phyloP scores from a whole-genome alignment of 2,329 filamentous ascomycete species.

The Hymenoscyphus albidus region DNA sequence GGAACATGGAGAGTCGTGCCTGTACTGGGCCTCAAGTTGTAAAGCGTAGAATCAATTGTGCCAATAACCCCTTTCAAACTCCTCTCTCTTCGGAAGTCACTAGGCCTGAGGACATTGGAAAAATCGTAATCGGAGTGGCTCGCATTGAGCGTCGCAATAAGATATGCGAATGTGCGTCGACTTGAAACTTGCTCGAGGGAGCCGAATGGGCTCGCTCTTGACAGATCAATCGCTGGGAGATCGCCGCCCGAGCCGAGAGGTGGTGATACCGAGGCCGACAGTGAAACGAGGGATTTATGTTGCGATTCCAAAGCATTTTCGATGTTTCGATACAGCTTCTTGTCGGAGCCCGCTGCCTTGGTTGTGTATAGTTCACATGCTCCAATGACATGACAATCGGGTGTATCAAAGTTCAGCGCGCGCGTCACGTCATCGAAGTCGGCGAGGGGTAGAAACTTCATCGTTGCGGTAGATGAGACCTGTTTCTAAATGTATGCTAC shows the following conservation, averaged over 20 bases:
- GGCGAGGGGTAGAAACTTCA: slow-evolving; percentile 83
- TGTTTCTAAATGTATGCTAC: slow-evolving; percentile 27
- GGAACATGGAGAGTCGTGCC: slow-evolving; percentile 38
- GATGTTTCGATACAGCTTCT: slow-evolving; percentile 96
- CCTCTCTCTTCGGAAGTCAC: slow-evolving; percentile 84
- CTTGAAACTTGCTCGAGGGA: slow-evolving; percentile 83
- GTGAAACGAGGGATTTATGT: slow-evolving; percentile 80
- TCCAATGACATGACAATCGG: slow-evolving; percentile 86
- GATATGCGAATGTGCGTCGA: slow-evolving; percentile 87
- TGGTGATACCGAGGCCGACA: slow-evolving; percentile 83
- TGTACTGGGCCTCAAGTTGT: slow-evolving; percentile 72
- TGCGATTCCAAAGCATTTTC: slow-evolving; percentile 87
- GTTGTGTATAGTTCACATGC: slow-evolving; percentile 97
- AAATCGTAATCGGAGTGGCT: slow-evolving; percentile 98
- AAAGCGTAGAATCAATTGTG: slow-evolving; percentile 80
- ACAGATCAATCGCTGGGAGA: slow-evolving; percentile 63
- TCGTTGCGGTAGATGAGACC: slow-evolving; percentile 26
- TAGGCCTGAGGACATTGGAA: slow-evolving; percentile 81
- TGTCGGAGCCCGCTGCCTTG: slow-evolving; percentile 90
- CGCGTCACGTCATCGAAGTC: slow-evolving; percentile 89
- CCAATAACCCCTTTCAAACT: slow-evolving; percentile 79
- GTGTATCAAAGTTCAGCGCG: slow-evolving; percentile 92
- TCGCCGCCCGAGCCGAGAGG: slow-evolving; percentile 69
- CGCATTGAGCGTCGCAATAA: slow-evolving; percentile 94
- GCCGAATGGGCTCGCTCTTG: slow-evolving; percentile 86